phyloP scores from a whole-genome alignment of 2,329 filamentous ascomycete species.

The Metarhizium robertsii region DNA sequence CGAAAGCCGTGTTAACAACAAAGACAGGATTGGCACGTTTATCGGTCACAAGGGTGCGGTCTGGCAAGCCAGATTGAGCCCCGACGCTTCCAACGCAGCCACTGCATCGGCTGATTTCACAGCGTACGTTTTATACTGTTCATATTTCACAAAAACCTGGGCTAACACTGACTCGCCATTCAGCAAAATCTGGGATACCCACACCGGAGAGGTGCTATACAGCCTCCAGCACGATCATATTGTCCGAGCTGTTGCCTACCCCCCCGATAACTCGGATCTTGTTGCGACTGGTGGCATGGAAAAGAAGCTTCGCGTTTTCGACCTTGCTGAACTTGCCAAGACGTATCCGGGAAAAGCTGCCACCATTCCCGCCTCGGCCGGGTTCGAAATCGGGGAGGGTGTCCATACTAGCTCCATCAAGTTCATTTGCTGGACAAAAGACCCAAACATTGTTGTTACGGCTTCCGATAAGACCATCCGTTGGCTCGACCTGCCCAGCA shows the following conservation, averaged over 20 bases:
- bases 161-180: slow-evolving; percentile 19
- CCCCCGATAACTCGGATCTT: slow-evolving; percentile 69
- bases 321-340: slow-evolving; percentile 55
- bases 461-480: slow-evolving; percentile 86
- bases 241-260: slow-evolving; percentile 86
- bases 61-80: slow-evolving; percentile 87
- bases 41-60: slow-evolving; percentile 97
- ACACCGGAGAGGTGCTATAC: slow-evolving; percentile 80
- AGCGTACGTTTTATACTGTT: slow-evolving; percentile 47
- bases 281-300: slow-evolving; percentile 91
- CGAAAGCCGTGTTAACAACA: not conserved
- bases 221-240: slow-evolving; percentile 91
- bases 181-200: slow-evolving; percentile 95
- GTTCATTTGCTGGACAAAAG: slow-evolving; percentile 87
- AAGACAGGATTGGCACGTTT: slow-evolving; percentile 87
- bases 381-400: slow-evolving; percentile 81
- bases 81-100: slow-evolving; percentile 78
- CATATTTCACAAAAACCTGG: not conserved
- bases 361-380: slow-evolving; percentile 48
- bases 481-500: slow-evolving; percentile 84
- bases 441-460: slow-evolving; percentile 82
- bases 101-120: slow-evolving; percentile 96
- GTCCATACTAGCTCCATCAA: slow-evolving; percentile 86
- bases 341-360: slow-evolving; percentile 28
- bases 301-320: slow-evolving; percentile 92